Evolutionary conservation across 2,329 filamentous ascomycete genomes (phyloP).

Genomic region (Cytospora leucostoma): DNA sequence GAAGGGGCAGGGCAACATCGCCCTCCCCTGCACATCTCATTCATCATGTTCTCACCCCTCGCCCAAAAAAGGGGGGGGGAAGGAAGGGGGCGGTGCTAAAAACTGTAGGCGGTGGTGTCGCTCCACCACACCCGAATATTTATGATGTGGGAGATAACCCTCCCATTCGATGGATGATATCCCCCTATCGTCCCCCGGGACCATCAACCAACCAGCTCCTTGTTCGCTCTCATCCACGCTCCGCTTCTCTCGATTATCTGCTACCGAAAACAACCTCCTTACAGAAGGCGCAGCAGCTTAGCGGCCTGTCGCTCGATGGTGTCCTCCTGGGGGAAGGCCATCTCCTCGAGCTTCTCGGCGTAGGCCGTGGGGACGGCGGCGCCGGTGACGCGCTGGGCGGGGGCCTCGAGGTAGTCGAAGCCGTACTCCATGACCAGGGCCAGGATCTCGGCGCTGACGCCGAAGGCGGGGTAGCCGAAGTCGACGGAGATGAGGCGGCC

Average conservation of each 20-base stretch:
- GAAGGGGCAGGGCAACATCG: background rate
- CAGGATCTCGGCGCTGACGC: conserved; percentile 89
- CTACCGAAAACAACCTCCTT: background rate
- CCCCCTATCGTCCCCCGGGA: background rate
- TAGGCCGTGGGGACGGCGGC: conserved; percentile 98
- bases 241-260: background rate
- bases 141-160: background rate
- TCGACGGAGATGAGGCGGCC: conserved; percentile 88
- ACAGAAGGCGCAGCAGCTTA: conserved; percentile 75
- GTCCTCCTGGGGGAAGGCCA: conserved; percentile 89
- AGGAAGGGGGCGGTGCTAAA: background rate
- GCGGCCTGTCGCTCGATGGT: conserved; percentile 86
- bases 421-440: conserved; percentile 96
- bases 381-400: conserved; percentile 90
- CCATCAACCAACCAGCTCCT: background rate
- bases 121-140: background rate
- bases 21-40: background rate
- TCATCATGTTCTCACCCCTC: background rate
- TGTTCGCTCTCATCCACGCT: background rate
- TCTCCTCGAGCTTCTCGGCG: conserved; percentile 86
- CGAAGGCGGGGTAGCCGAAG: conserved; percentile 94
- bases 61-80: background rate
- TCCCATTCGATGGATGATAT: background rate
- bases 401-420: conserved; percentile 95
- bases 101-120: background rate